Evolutionary conservation across 1,139 yeast species (phyloP), one percentile per base, ranked within the genome.

Genomic region (Casaregolazyma suthepensis): DNA sequence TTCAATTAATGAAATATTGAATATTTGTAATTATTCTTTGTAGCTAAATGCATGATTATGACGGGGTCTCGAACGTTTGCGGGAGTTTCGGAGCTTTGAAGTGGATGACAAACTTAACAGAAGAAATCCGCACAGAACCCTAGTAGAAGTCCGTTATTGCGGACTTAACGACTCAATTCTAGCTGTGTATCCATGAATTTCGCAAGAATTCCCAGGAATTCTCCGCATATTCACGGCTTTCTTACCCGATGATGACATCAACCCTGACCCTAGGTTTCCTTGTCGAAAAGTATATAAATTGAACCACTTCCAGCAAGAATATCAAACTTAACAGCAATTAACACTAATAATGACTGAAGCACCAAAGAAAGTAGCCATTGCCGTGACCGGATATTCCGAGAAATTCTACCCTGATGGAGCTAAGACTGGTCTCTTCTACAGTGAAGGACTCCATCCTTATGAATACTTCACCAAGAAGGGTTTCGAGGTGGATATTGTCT

Each of bases 381-480:
- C 83, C 20, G 65, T 82, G 51, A 75, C 85, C 29, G 72, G 79
- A 15, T 74, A 75, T 68, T 56, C 75, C 64, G 81, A 68, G 19
- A 67, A 62, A n/a, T 80, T 82, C 71, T 80, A 81, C 65, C 70
- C 66, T 1, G 82, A 81, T 59, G 85, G 85, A 18, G 59, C 70
- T 52, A 77, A 76, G 57, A 79, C 86, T 13, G 87, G 87, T 45
- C 69, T 80, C 19, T 82, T 74, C 68, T 74, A 74, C 60, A 66
- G 75, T 12, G 87, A 83, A 66, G 85, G 80, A 12, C 65, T 75
- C 48, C 85, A 82, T 63, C 86, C 87, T 46, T 81, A 68, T 63
- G 65, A 76, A 54, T 76, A 65, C 4, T 79, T 79, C 66, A 66
- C 60, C 43, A 66, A 72, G 52, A 70, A 75, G 46, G 84, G 83